Base-by-base conservation (phyloP, 1,284 basidiomycete genomes). In the Fistulina hepatica region DNA sequence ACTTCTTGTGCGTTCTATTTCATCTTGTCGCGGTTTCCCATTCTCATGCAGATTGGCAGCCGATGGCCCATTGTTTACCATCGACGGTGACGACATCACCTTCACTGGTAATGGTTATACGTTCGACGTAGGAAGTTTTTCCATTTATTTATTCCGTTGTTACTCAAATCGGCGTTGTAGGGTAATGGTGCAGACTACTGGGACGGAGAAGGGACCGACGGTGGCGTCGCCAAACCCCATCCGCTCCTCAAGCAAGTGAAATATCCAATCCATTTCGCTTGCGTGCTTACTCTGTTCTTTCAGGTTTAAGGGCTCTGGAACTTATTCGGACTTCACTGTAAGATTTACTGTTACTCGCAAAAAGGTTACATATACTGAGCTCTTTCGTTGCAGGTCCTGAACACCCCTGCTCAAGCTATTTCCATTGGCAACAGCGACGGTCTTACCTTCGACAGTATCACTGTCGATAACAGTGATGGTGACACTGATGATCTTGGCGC, bases 401-500 rank as follows among this genome's bases (percentile, higher is more conserved):
- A 48, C 37, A 47, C 47, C 5, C 47, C 47, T 4, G 47, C 47
- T 3, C 47, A 48, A 17, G 47, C 47, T 3, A 28, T 48, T 19
- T 47, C 45, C 3, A 41, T 48, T 13, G 47, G 47, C 15, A 48
- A 45, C 2, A 39, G 34, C 17, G 40, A 25, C 8, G 43, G 37
- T 7, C 20, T 39, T 4, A 34, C 43, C 4, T 25, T 44, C 23
- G 23, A 39, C 10, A 17, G 36, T 5, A 21, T 48, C 11, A 44
- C 39, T 3, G 45, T 48, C 9, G 43, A 48, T 34, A 48, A 48
- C 36, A 40, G 45, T 19, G 46, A 43, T 4, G 46, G 46, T 4
- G 35, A 47, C 33, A 37, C 41, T 4, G 36, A 32, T 10, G 32
- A 32, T 21, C 45, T 47, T 11, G 67, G 61, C n/a, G 61, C 51